Base-by-base conservation (phyloP, 768 basidiomycete species). In the Neoboletus magnificus region DNA sequence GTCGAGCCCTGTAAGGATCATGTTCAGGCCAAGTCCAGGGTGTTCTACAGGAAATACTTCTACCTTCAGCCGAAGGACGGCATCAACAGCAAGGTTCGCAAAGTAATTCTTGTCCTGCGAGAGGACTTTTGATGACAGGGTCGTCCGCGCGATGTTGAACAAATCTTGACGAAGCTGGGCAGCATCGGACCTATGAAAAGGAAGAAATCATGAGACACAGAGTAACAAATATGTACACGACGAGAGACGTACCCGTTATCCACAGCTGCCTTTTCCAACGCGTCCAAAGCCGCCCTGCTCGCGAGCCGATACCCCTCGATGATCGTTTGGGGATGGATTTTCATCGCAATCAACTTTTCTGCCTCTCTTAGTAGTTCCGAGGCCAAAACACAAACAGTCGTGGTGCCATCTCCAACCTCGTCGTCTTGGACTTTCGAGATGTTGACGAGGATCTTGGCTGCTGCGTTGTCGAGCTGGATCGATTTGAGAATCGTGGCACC, bases 391-490 rank as follows among this genome's bases (percentile, higher is more conserved):
- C 91, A 93, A 27, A 98, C 93, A 48, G 80, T 84, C 23, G 92
- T 95, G 35, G 92, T 95, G 40, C 92, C 97, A 74, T 98, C 97
- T 20, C 97, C 97, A 45, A 99, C 87, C 73, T 99, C 97, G 69
- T 99, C 97, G 70, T 99, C 97, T 75, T 98, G 97, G n/a, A 98
- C 96, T 70, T 99, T 99, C 1, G 94, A 96, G 73, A 99, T 98
- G 74, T 99, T 98, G 65, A 99, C 97, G 52, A 99, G 82, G 71
- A 99, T 98, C 79, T 99, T 99, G 39, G 97, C 97, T 2, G 96
- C 96, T 5, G 97, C 92, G 70, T 99, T 98, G 74, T 99, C 97
- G 60, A 99, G 85, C 65, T 93, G 89, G 66, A 99, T 98, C 46
- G 91, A 87, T 72, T 98, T 98, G 55, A 99, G 83, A 66, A 98